These are phyloP conservation scores for Ilyonectria destructans DNA, from an alignment of 2,329 filamentous ascomycete genomes.

Conservation along the genomic window DNA sequence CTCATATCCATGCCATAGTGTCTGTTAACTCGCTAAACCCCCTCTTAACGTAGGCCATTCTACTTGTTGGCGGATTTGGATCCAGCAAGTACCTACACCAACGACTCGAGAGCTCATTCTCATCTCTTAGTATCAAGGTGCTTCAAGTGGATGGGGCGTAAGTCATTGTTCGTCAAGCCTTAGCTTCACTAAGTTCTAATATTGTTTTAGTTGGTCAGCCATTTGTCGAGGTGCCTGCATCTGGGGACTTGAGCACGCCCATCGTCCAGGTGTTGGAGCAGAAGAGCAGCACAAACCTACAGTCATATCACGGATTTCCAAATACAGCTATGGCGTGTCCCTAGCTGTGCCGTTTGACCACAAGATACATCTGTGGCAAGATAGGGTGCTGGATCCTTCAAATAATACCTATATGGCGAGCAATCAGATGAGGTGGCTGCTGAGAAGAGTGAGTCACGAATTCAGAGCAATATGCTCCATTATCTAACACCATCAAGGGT, in stretches of 20 bases:
- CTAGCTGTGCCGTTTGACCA: not conserved
- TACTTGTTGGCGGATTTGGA: slow-evolving; percentile 8
- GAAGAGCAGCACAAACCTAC: not conserved
- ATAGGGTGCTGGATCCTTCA: not conserved
- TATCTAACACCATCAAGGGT: not conserved
- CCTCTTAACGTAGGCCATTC: not conserved
- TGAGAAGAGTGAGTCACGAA: not conserved
- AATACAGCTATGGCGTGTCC: slow-evolving; percentile 4
- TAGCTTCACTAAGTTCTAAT: not conserved
- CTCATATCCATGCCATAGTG: too few relatives aligned
- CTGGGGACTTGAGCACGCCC: slow-evolving; percentile 3
- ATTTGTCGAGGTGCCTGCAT: slow-evolving; percentile 9
- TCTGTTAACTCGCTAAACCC: not conserved
- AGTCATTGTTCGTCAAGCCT: not conserved
- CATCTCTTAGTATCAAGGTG: not conserved
- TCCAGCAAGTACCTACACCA: slow-evolving; percentile 9
- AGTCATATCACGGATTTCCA: not conserved
- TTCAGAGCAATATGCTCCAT: not conserved
- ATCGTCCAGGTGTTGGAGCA: not conserved
- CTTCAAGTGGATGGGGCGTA: slow-evolving; percentile 18
- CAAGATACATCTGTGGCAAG: not conserved
- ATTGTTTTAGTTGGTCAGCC: not conserved
- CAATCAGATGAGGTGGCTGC: slow-evolving; percentile 16
- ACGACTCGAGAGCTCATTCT: not conserved
- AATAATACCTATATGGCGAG: not conserved